Evolutionary conservation across 1,139 yeast genomes (phyloP).

Genomic region (Taiozyma sp.): DNA sequence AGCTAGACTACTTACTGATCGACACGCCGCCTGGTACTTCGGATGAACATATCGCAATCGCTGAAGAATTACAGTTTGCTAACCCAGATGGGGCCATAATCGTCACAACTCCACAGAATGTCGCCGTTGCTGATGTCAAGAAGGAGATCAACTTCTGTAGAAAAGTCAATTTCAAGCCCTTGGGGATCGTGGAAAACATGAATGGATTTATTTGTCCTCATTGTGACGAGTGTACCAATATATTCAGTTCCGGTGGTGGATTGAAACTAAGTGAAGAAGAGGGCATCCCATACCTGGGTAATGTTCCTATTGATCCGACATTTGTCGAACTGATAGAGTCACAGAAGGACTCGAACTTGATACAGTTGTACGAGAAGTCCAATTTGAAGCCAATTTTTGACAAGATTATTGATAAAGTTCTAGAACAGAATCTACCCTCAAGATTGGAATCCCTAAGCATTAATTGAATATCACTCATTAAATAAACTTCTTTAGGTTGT

Average conservation of each 20-base stretch:
- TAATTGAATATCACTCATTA: not conserved
- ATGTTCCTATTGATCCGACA: conserved; percentile 88
- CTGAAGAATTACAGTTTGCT: conserved; percentile 78
- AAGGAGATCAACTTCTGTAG: conserved; percentile 91
- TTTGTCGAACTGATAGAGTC: conserved; percentile 82
- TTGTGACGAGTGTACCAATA: conserved; percentile 88
- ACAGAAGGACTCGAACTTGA: conserved; percentile 24
- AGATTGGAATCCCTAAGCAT: not conserved
- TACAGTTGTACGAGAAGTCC: conserved; percentile 35
- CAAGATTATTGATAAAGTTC: conserved; percentile 42
- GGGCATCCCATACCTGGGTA: conserved; percentile 69
- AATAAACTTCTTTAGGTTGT: conserved; percentile 9
- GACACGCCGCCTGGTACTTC: conserved; percentile 99
- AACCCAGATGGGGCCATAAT: conserved; percentile 89
- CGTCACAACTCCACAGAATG: conserved; percentile 95
- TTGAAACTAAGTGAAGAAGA: conserved; percentile 56
- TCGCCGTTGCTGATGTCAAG: conserved; percentile 88
- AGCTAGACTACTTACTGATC: conserved; percentile 62
- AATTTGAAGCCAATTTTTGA: conserved; percentile 44
- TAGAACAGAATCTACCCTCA: conserved; percentile 30
- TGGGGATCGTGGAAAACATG: conserved; percentile 96
- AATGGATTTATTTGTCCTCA: conserved; percentile 94
- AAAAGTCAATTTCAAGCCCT: conserved; percentile 72
- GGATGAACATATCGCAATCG: conserved; percentile 96
- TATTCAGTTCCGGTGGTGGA: conserved; percentile 96